These are phyloP conservation scores for Caryopteris hybrid DNA, from an alignment of 305 asterid species.

Conservation along the genomic window DNA sequence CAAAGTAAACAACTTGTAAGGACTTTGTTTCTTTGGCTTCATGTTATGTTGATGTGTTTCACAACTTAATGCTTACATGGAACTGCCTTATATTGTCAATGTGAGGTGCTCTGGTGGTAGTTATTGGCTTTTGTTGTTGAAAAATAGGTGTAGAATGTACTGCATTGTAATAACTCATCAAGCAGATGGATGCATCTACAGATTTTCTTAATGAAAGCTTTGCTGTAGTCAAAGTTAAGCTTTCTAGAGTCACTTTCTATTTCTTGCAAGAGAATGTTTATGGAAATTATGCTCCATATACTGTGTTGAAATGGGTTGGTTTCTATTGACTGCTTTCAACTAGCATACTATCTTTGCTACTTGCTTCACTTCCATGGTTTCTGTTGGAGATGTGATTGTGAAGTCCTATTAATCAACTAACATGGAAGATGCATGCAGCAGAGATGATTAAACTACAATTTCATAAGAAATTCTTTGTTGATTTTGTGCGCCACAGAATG, in stretches of 20 bases:
- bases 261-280: neutral
- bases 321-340: neutral
- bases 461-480: neutral
- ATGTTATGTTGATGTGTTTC: neutral
- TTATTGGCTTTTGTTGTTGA: neutral
- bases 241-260: slow-evolving; percentile 9
- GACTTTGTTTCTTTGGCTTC: neutral
- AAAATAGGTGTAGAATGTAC: neutral
- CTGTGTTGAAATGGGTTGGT: neutral
- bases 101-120: neutral
- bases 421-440: neutral
- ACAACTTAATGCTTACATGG: neutral
- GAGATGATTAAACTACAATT: neutral
- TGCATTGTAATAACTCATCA: neutral
- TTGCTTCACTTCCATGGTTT: neutral
- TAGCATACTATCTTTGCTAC: neutral
- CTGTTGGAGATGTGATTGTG: neutral
- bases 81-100: neutral
- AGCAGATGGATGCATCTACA: neutral
- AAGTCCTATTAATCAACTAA: neutral
- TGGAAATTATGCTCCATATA: neutral
- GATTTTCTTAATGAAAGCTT: neutral
- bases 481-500: neutral
- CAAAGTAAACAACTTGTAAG: neutral
- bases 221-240: neutral